These are phyloP conservation scores for Monosporozyma servazzii DNA, from an alignment of 805 yeast genomes.

Conservation along the genomic window DNA sequence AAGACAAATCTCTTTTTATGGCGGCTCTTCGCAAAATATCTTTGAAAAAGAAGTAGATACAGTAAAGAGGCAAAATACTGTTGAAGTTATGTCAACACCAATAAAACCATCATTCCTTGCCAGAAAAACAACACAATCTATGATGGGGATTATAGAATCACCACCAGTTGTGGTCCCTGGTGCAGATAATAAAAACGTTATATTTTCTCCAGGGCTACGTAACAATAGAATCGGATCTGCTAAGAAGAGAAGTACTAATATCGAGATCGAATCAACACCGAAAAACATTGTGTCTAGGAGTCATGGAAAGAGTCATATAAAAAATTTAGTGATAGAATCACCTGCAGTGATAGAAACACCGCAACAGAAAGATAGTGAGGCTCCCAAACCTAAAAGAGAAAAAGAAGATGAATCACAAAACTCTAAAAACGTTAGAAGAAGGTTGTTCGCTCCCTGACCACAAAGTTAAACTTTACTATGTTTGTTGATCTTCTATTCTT, in stretches of 20 bases:
- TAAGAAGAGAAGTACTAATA: background rate
- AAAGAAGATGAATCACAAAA: constrained; percentile 10
- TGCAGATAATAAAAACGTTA: background rate
- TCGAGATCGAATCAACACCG: background rate
- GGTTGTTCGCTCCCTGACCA: constrained; percentile 30
- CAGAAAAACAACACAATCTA: constrained; percentile 8
- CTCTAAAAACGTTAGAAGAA: constrained; percentile 26
- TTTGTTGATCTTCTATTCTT: background rate
- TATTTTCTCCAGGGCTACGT: background rate
- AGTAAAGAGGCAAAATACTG: background rate
- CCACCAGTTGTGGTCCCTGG: constrained; percentile 10
- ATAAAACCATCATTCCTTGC: constrained; percentile 11
- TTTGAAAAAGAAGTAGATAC: background rate
- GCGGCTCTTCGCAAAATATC: background rate
- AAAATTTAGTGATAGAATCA: background rate
- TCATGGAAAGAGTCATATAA: background rate
- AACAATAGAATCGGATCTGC: background rate
- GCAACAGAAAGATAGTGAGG: background rate
- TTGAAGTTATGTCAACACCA: constrained; percentile 29
- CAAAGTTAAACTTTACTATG: background rate
- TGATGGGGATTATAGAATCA: constrained; percentile 21
- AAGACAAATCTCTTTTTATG: background rate
- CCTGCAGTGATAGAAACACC: constrained; percentile 1
- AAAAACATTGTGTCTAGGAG: background rate
- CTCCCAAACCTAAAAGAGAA: background rate